Evolutionary conservation across 352 stramenopile species (phyloP).

Genomic region (Globisporangium paddicum): DNA sequence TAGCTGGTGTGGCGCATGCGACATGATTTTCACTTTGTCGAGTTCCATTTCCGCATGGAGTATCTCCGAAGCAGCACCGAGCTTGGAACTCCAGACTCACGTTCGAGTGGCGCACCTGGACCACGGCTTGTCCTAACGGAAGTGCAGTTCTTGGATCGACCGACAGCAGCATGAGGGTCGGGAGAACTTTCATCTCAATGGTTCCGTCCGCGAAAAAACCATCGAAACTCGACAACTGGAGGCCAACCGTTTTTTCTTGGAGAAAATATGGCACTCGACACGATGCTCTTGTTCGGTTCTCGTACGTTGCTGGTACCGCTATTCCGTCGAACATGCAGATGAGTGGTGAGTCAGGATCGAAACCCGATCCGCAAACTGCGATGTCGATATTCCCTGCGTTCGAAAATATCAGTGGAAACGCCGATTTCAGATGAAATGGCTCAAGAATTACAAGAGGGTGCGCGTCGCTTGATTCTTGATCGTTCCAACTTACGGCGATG

Average conservation of each 20-base stretch:
- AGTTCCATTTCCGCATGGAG: conserved; percentile 15
- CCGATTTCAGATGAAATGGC: conserved; percentile 19
- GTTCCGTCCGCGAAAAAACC: conserved; percentile 19
- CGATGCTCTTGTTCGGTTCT: conserved; percentile 24
- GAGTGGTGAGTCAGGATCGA: conserved; percentile 22
- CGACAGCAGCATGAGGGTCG: conserved; percentile 15
- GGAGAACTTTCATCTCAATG: conserved; percentile 14
- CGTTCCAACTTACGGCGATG: conserved; percentile 39
- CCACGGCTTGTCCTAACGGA: conserved; percentile 10
- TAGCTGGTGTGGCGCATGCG: conserved; percentile 19
- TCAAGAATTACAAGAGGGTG: conserved; percentile 13
- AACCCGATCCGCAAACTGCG: conserved; percentile 27
- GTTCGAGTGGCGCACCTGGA: conserved; percentile 16
- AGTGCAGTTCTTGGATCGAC: conserved; percentile 18
- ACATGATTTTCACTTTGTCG: conserved; percentile 13
- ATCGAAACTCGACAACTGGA: conserved; percentile 30
- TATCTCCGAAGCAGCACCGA: conserved; percentile 29
- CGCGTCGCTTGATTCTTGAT: conserved; percentile 35
- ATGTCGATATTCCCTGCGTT: conserved; percentile 19
- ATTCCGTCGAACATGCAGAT: conserved; percentile 34
- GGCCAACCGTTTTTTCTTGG: conserved; percentile 9
- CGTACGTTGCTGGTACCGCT: conserved; percentile 21
- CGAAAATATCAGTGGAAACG: conserved; percentile 19
- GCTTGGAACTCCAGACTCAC: conserved; percentile 7
- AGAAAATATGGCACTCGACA: conserved; percentile 25